phyloP scores from a whole-genome alignment of 1,284 basidiomycete genomes.

The Ceratobasidium sp. region DNA sequence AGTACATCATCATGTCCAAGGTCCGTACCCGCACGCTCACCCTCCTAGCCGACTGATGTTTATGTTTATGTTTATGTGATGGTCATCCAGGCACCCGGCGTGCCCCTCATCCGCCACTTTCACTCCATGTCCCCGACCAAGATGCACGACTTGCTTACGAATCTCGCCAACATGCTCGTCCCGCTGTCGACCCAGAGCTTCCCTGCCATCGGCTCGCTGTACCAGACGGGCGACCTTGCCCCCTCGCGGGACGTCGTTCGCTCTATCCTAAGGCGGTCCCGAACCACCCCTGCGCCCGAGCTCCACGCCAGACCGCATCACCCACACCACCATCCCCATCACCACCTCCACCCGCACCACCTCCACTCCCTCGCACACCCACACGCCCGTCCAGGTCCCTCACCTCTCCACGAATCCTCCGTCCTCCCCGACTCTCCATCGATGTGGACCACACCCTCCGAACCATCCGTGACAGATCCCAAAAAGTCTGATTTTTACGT shows the following conservation, averaged over 20 bases:
- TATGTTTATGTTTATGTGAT: too few species aligned
- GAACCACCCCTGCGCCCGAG: background rate
- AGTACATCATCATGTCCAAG: constrained; percentile 87
- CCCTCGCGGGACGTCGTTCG: constrained; percentile 32
- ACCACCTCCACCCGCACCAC: background rate
- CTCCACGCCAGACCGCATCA: background rate
- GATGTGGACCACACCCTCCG: constrained; percentile 18
- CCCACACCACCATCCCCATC: background rate
- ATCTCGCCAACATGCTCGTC: constrained; percentile 73
- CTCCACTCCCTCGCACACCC: constrained; percentile 3
- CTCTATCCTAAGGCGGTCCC: constrained; percentile 4
- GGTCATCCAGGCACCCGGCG: constrained; percentile 70
- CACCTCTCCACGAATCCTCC: constrained; percentile 25
- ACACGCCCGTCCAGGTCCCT: constrained; percentile 15
- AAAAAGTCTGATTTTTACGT: constrained; percentile 66
- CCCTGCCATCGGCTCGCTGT: constrained; percentile 76
- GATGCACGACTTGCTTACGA: constrained; percentile 72
- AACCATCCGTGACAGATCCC: constrained; percentile 27
- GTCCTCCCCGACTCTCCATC: constrained; percentile 27
- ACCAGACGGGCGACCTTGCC: constrained; percentile 56
- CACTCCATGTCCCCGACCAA: constrained; percentile 73
- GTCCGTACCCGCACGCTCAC: constrained; percentile 59
- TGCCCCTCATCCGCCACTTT: constrained; percentile 75
- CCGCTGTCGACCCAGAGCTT: constrained; percentile 83
- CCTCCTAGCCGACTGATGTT: constrained; percentile 2